Base-by-base conservation (phyloP, 176 grass and related monocot genomes). In the Ensete glaucum region DNA sequence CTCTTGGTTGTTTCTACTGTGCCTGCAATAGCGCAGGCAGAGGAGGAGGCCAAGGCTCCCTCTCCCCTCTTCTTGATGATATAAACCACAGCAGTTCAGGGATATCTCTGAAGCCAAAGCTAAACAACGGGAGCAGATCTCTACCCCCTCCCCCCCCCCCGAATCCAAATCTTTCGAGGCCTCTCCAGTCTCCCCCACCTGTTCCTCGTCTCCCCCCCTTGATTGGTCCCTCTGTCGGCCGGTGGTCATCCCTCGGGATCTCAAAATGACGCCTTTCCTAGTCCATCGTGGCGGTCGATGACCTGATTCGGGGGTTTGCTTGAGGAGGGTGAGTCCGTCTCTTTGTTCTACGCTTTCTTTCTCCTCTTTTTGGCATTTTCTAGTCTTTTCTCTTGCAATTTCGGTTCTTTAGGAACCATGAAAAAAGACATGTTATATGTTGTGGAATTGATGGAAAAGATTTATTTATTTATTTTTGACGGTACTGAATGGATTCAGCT, bases 1-100 rank as follows among this genome's bases (percentile, higher is more conserved):
- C 64, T 57, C 20, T 53, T 60, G 43, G 21, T 62, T 43, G 34
- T 66, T 78, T 83, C 34, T 83, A 83, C 65, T 58, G 54, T 62
- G 77, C 63, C 76, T 76, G 69, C 4, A 43, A 43, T 3, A 43
- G 34, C 4, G 34, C 34, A 43, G 34, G 34, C 34, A 43, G 34
- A 43, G 34, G 34, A 43, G 34, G 34, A 43, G 34, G 34, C 34
- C 34, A 43, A 43, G 34, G 3, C 34, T 43, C 34, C 4, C 34
- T 43, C 34, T 43, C 34, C 34, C 4, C 4, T 43, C 34, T 43
- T 43, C 34, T 3, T 43, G 34, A 43, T 43, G 34, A 43, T 43
- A 43, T 43, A 43, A 43, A 43, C 34, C 4, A 43, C 34, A 43
- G 3, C 34, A 5, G 34, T 43, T 43, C 34, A 0, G 34, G 34